Conservation (phyloP, 1,284 basidiomycete species). For the Puccinia coronata region DNA sequence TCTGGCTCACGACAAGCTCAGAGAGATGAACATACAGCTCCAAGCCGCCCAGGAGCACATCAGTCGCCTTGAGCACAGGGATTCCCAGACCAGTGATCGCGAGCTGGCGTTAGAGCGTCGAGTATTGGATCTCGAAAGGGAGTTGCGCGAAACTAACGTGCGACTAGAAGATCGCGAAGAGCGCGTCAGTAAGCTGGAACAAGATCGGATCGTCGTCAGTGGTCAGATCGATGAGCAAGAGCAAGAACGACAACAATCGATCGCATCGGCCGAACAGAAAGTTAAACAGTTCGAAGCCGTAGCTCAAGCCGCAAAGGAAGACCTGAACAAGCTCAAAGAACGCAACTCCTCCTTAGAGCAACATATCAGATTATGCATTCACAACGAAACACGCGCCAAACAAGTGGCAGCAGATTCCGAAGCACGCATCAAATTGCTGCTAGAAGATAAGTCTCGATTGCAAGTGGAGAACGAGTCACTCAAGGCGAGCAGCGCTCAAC, state of each 20-base stretch:
- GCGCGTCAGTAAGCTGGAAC: constrained; percentile 38
- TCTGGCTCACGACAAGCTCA: constrained; percentile 25
- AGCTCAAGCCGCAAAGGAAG: not conserved
- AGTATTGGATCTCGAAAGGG: constrained; percentile 32
- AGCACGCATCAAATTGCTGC: constrained; percentile 14
- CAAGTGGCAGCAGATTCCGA: constrained; percentile 16
- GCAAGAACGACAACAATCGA: constrained; percentile 6
- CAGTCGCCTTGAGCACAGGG: constrained; percentile 3
- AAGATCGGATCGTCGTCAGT: constrained; percentile 35
- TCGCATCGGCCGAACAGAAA: constrained; percentile 12
- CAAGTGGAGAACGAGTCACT: constrained; percentile 6
- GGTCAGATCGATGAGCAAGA: constrained; percentile 22
- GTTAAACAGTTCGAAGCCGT: not conserved
- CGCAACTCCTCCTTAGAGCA: constrained; percentile 28
- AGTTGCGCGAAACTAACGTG: constrained; percentile 14
- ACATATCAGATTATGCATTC: constrained; percentile 19
- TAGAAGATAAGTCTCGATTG: constrained; percentile 10
- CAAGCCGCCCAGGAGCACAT: constrained; percentile 26
- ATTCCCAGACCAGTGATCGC: constrained; percentile 18
- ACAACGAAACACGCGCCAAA: constrained; percentile 37
- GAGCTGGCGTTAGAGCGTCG: constrained; percentile 32
- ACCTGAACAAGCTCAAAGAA: constrained; percentile 24
- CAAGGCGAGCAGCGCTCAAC: not conserved
- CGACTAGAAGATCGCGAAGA: constrained; percentile 42
- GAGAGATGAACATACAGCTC: constrained; percentile 20